Evolutionary conservation across 2,329 filamentous ascomycete species (phyloP).

Genomic region (Claviceps sp.): DNA sequence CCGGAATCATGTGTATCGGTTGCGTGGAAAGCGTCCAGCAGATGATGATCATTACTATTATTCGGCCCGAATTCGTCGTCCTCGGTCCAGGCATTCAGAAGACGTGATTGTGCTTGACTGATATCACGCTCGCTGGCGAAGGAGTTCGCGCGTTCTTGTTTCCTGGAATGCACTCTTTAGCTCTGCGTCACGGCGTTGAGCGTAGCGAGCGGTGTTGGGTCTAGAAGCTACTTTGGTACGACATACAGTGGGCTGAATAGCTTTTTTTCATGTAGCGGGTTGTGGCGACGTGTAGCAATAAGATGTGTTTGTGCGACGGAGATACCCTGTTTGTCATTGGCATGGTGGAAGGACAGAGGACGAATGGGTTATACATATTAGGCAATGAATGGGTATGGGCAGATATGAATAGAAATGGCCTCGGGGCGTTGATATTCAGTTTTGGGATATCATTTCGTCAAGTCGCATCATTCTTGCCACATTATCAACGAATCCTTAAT

Average conservation of each 20-base stretch:
- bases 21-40: constrained; percentile 3
- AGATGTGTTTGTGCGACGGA: not conserved
- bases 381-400: not conserved
- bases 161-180: not conserved
- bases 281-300: constrained; percentile 1
- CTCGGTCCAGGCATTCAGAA: constrained; percentile 12
- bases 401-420: not conserved
- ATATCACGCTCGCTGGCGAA: constrained; percentile 5
- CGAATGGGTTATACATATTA: not conserved
- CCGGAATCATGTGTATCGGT: not conserved
- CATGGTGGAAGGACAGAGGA: not conserved
- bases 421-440: not conserved
- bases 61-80: not conserved
- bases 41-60: constrained; percentile 3
- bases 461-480: too few relatives aligned
- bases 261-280: not conserved
- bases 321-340: constrained; percentile 1
- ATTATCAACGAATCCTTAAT: too few relatives aligned
- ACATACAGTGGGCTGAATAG: not conserved
- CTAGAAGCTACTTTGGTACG: constrained; percentile 2
- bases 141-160: not conserved
- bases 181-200: not conserved
- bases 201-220: constrained; percentile 6
- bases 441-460: too few relatives aligned
- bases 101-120: constrained; percentile 20